Evolutionary conservation across 176 grass and related monocot species (phyloP), one percentile per base, ranked within the genome.

Genomic region (Phoenix roebelenii): DNA sequence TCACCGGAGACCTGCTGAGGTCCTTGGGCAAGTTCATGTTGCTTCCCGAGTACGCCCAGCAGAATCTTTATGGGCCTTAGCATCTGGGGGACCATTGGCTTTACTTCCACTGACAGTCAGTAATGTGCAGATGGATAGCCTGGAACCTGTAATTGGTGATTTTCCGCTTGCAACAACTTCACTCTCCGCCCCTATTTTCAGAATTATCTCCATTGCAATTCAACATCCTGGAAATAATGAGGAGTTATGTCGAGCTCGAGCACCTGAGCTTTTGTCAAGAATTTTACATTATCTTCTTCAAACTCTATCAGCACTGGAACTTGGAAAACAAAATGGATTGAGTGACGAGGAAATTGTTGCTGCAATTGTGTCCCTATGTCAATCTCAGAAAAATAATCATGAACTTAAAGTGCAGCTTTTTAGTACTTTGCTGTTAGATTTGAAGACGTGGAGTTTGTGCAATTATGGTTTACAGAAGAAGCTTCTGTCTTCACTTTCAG

Each of bases 381-480:
- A 97, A 67, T 91, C 87, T 61, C 84, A 97, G 72, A 90, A 70
- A 77, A 80, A 78, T 5, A 82, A 97, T 67, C 87, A 88, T 64
- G 77, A 58, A 25, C 76, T 97, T 56, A 91, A 97, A 78, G 87
- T 97, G 54, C 75, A 97, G 63, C 84, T 97, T 71, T 97, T 97
- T 56, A 85, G 75, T 15, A 90, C 78, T 77, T 84, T 97, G 64
- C 81, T 97, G 49, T 66, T 97, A 72, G 80, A 97, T 75, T 74
- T 97, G 68, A 97, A 97, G 75, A 71, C 80, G 77, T 97, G 92
- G 92, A 91, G 87, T 77, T 79, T 81, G 54, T 97, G 92, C 59
- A 85, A 82, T 72, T 97, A 97, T 29, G 87, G 87, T 54, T 80
- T 97, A 71, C 92, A 97, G 69, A 97, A 97, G 75, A 91, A 97